phyloP scores from a whole-genome alignment of 371 early-diverging fungal genomes.

The Lichtheimia ornata region DNA sequence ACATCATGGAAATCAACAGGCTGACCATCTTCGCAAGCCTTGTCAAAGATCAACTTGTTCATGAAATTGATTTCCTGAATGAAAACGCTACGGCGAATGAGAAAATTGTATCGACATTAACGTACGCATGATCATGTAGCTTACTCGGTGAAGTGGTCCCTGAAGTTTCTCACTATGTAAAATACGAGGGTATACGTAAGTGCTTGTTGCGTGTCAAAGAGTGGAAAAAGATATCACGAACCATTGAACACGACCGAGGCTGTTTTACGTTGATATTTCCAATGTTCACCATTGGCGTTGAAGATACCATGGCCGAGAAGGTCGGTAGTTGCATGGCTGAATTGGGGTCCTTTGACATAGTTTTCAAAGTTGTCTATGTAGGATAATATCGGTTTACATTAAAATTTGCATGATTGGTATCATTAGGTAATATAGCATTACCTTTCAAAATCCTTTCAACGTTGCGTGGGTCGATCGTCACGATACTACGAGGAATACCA shows the following conservation, averaged over 20 bases:
- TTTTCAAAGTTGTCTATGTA: conserved; percentile 42
- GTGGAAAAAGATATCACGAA: too few species aligned
- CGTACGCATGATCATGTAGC: not conserved
- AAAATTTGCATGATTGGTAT: not conserved
- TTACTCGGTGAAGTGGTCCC: conserved; percentile 46
- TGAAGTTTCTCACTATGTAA: conserved; percentile 39
- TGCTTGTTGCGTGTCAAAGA: too few species aligned
- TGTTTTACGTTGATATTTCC: conserved; percentile 39
- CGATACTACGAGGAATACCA: conserved; percentile 33
- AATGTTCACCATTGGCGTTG: conserved; percentile 45
- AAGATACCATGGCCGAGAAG: conserved; percentile 50
- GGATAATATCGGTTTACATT: not conserved
- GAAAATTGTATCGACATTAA: conserved; percentile 1
- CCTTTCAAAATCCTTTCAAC: conserved; percentile 40
- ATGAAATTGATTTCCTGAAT: conserved; percentile 43
- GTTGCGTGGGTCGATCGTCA: conserved; percentile 44
- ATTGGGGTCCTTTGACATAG: conserved; percentile 44
- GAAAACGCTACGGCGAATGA: conserved; percentile 40
- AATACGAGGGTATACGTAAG: too few species aligned
- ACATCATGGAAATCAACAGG: conserved; percentile 49
- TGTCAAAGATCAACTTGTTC: conserved; percentile 33
- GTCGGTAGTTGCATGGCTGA: conserved; percentile 24
- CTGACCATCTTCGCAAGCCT: conserved; percentile 26
- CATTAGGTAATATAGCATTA: conserved; percentile 3
- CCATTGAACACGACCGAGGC: conserved; percentile 49